A percentile compares a stretch with the other conserved stretches of the same genome.
phyloP scores from a whole-genome alignment of 2,329 filamentous ascomycete species.

The Penicillium oxalicum region DNA sequence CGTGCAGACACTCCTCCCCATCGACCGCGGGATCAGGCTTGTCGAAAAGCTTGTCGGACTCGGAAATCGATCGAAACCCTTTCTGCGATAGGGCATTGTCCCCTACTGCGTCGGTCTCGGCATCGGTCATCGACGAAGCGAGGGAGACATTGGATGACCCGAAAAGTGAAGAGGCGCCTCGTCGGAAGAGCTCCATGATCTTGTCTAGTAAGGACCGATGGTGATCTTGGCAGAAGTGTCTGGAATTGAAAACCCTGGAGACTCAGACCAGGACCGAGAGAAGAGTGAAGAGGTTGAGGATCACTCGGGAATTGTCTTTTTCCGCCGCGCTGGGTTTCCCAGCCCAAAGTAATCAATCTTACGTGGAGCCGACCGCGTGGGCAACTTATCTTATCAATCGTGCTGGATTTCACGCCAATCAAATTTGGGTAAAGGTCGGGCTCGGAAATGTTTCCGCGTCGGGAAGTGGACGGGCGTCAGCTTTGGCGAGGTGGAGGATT shows the following conservation, averaged over 20 bases:
- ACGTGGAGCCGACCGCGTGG: not conserved
- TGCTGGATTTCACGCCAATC: constrained; percentile 10
- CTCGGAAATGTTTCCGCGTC: constrained; percentile 14
- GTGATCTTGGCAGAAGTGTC: no score
- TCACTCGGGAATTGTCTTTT: no score
- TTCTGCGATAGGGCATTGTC: constrained; percentile 21
- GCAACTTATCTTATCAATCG: constrained; percentile 31
- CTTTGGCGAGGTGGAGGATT: no score
- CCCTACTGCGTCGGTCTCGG: constrained; percentile 18
- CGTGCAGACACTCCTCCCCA: constrained; percentile 81
- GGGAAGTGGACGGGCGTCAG: no score
- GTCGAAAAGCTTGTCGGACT: constrained; percentile 59
- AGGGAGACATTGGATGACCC: constrained; percentile 25
- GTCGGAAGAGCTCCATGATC: constrained; percentile 34
- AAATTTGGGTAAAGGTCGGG: no score
- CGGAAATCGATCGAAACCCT: constrained; percentile 45
- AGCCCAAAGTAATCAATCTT: not conserved
- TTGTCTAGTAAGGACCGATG: not conserved
- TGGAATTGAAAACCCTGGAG: not conserved
- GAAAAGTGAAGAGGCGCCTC: constrained; percentile 29
- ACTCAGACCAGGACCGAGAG: not conserved
- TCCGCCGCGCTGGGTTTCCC: no score
- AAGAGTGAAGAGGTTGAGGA: not conserved
- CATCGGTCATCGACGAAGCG: constrained; percentile 17
- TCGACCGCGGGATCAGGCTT: constrained; percentile 69